Conservation (phyloP, 106 monocot species). For the Dendrobium catenatum region DNA sequence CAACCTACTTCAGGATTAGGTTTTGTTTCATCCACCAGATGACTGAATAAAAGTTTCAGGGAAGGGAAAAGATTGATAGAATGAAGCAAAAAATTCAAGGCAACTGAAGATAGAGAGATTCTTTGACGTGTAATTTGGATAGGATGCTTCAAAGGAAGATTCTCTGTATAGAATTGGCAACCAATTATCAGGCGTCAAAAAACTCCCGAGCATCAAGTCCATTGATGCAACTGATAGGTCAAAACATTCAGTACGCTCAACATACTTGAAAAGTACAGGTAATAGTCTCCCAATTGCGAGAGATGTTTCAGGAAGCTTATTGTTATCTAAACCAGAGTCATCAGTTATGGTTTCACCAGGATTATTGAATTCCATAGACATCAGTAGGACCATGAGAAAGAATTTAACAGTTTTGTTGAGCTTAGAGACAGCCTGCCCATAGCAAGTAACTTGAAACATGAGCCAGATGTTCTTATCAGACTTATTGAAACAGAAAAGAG, state of each 20-base stretch:
- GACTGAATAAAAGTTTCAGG: conserved; percentile 45
- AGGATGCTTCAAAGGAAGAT: conserved; percentile 55
- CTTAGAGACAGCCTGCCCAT: conserved; percentile 23
- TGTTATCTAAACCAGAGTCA: conserved; percentile 25
- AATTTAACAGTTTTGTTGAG: conserved; percentile 33
- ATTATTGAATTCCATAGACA: conserved; percentile 34
- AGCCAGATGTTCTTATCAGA: conserved; percentile 42
- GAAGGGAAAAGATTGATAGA: conserved; percentile 38
- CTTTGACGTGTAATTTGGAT: conserved; percentile 36
- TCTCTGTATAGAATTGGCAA: conserved; percentile 64
- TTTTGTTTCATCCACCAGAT: conserved; percentile 15
- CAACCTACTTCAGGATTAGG: conserved; percentile 8
- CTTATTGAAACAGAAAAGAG: conserved; percentile 30
- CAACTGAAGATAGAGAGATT: conserved; percentile 26
- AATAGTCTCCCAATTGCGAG: conserved; percentile 40
- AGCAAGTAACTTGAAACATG: conserved; percentile 32
- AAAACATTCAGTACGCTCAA: conserved; percentile 37
- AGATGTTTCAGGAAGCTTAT: conserved; percentile 41
- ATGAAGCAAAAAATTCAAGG: conserved; percentile 70
- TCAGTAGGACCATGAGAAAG: conserved; percentile 49
- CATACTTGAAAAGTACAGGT: conserved; percentile 71
- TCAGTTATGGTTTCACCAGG: conserved; percentile 11
- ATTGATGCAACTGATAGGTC: conserved; percentile 57
- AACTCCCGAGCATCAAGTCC: conserved; percentile 63
- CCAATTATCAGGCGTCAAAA: conserved; percentile 42